Conservation (phyloP, 1,139 yeast species). For the Meyerozyma elateridarum region DNA sequence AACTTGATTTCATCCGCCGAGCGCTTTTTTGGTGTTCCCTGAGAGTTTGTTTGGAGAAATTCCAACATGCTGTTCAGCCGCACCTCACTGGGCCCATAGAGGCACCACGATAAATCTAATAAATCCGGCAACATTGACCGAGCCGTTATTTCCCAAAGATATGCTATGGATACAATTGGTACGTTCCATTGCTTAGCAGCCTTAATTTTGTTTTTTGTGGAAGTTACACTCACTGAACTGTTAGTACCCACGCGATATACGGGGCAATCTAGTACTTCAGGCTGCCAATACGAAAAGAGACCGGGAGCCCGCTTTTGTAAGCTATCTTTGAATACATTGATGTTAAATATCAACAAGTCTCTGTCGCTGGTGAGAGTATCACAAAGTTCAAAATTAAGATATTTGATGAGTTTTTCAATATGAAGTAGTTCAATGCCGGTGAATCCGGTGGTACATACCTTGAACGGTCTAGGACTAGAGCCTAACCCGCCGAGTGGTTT, state of each 20-base stretch:
- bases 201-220: constrained; percentile 48
- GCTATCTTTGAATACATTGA: constrained; percentile 43
- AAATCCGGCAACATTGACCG: constrained; percentile 29
- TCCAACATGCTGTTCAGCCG: constrained; percentile 30
- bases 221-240: constrained; percentile 31
- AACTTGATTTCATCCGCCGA: constrained; percentile 16
- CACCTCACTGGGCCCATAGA: constrained; percentile 38
- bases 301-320: constrained; percentile 35
- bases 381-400: constrained; percentile 47
- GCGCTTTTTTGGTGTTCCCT: constrained; percentile 8
- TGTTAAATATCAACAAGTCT: constrained; percentile 61
- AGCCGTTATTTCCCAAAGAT: constrained; percentile 42
- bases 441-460: constrained; percentile 73
- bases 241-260: constrained; percentile 23
- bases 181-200: constrained; percentile 55
- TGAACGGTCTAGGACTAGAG: constrained; percentile 31
- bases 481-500: constrained; percentile 46
- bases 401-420: constrained; percentile 54
- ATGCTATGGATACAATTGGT: constrained; percentile 53
- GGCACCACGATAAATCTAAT: constrained; percentile 46
- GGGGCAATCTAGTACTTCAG: constrained; percentile 34
- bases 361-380: constrained; percentile 51
- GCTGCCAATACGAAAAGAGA: constrained; percentile 31
- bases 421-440: constrained; percentile 80
- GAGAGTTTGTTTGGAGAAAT: constrained; percentile 20